These are phyloP conservation scores for Vaccinium darrowii DNA, from an alignment of 148 eudicot species.

Conservation along the genomic window DNA sequence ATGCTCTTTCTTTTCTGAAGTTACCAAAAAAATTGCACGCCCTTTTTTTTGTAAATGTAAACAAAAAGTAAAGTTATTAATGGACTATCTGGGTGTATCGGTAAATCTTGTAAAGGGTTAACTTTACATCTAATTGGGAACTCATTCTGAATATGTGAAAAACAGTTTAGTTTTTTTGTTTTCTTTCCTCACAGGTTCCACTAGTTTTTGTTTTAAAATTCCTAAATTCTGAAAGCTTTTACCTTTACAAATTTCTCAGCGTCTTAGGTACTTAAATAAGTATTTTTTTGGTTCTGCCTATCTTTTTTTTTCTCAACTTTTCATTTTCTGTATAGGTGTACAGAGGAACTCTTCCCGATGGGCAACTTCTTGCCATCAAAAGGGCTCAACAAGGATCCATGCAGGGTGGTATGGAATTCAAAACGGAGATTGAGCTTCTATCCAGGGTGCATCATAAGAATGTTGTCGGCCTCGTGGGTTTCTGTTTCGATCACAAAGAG, in stretches of 20 bases:
- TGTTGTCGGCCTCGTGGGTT: slow-evolving; percentile 55
- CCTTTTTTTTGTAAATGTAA: too few relatives aligned
- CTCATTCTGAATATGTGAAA: background rate
- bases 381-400: slow-evolving; percentile 54
- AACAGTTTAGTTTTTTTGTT: background rate
- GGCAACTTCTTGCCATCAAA: slow-evolving; percentile 54
- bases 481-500: slow-evolving; percentile 56
- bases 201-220: background rate
- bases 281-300: background rate
- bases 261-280: background rate
- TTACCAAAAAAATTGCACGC: too few relatives aligned
- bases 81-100: background rate
- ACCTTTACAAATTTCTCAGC: background rate
- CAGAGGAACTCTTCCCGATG: slow-evolving; percentile 41
- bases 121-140: background rate
- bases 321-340: slow-evolving; percentile 36
- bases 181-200: background rate
- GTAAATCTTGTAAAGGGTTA: background rate
- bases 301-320: slow-evolving; percentile 12
- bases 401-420: slow-evolving; percentile 66
- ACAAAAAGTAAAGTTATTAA: too few relatives aligned
- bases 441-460: slow-evolving; percentile 75
- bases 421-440: slow-evolving; percentile 62
- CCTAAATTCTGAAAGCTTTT: background rate
- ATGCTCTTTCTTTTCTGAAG: too few relatives aligned